Evolutionary conservation across 768 basidiomycete species (phyloP).

Genomic region (Hortiboletus campestris): DNA sequence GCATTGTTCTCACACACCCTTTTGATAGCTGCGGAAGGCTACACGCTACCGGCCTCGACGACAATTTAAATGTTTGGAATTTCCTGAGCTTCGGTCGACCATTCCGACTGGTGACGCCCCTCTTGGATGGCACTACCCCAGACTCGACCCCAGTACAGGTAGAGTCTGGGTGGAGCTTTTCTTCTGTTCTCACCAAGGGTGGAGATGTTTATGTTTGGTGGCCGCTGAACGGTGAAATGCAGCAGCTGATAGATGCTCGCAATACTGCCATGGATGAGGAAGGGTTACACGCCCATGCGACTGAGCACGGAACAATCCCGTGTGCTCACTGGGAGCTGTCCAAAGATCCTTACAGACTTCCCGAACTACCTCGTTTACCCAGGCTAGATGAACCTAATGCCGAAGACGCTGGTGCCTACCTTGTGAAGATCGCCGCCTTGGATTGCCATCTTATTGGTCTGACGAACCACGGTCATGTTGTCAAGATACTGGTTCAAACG

Average conservation of each 20-base stretch:
- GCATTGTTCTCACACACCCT: constrained; percentile 11
- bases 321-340: constrained; percentile 61
- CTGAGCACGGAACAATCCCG: constrained; percentile 45
- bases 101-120: constrained; percentile 49
- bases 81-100: constrained; percentile 80
- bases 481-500: constrained; percentile 52
- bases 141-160: constrained; percentile 57
- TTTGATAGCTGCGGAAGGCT: constrained; percentile 68
- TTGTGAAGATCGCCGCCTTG: constrained; percentile 81
- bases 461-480: constrained; percentile 76
- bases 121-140: constrained; percentile 41
- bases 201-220: constrained; percentile 78
- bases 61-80: constrained; percentile 62
- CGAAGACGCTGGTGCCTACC: constrained; percentile 37
- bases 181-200: constrained; percentile 67
- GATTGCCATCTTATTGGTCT: constrained; percentile 73
- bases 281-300: constrained; percentile 30
- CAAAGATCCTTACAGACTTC: constrained; percentile 55
- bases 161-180: constrained; percentile 80
- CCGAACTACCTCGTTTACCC: constrained; percentile 61
- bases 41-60: constrained; percentile 67
- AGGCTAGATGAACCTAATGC: constrained; percentile 33
- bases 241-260: constrained; percentile 34
- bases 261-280: constrained; percentile 47
- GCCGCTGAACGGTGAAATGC: constrained; percentile 52